A percentile compares a stretch with the other conserved stretches of the same genome.
These are phyloP conservation scores for Mycena venus DNA, from an alignment of 768 basidiomycete species.

Conservation along the genomic window DNA sequence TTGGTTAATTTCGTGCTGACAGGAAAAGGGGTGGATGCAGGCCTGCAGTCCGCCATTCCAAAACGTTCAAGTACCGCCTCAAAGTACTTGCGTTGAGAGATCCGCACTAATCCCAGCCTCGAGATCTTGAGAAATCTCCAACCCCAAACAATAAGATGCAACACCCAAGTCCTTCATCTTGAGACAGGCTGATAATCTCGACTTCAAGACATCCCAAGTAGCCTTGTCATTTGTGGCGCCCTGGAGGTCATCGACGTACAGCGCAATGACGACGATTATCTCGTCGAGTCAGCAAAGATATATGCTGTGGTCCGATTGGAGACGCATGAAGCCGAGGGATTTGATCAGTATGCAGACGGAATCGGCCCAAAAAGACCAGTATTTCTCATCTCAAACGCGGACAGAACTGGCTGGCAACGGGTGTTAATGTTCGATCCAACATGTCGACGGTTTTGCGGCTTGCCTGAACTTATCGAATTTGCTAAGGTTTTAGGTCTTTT, in stretches of 20 bases:
- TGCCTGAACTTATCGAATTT: too few relatives aligned
- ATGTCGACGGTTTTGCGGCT: too few relatives aligned
- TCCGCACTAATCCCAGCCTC: neutral
- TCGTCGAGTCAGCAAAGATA: neutral
- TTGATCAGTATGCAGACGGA: neutral
- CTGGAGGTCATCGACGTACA: neutral
- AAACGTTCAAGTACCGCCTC: neutral
- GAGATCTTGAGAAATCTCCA: neutral
- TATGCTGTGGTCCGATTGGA: conserved; percentile 8
- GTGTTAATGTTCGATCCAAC: too few relatives aligned
- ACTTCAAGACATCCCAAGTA: neutral
- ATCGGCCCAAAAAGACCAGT: too few relatives aligned
- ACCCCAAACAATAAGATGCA: neutral
- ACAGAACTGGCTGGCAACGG: too few relatives aligned
- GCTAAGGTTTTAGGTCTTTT: too few relatives aligned
- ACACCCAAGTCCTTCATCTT: conserved; percentile 12
- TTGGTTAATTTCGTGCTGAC: neutral
- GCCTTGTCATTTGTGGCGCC: neutral
- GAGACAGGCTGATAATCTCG: neutral
- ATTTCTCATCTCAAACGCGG: too few relatives aligned
- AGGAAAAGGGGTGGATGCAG: neutral
- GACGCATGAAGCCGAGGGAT: neutral
- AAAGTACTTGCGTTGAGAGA: conserved; percentile 4
- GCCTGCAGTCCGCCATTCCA: neutral
- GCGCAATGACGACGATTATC: neutral